Evolutionary conservation across 495 filamentous ascomycete species (phyloP).

Genomic region (Penicilliopsis zonata): DNA sequence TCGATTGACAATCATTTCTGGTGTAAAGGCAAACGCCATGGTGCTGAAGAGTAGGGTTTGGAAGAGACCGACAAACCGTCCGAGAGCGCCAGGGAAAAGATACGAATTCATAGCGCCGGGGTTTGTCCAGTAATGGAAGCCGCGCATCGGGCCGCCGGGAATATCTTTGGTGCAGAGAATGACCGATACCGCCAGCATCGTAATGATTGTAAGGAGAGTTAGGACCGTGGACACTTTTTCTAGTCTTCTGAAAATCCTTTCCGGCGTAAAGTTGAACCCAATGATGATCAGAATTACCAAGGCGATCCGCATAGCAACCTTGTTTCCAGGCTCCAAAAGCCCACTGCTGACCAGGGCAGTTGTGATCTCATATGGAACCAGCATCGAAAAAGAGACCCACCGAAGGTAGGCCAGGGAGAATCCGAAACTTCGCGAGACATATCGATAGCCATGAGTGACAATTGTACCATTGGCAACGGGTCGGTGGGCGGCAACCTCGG

Average conservation of each 20-base stretch:
- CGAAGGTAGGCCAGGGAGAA: slow-evolving; percentile 48
- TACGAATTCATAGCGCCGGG: slow-evolving; percentile 62
- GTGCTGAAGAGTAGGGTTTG: slow-evolving; percentile 46
- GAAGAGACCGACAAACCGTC: slow-evolving; percentile 58
- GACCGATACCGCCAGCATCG: slow-evolving; percentile 54
- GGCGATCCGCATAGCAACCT: slow-evolving; percentile 56
- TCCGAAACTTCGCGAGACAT: slow-evolving; percentile 36
- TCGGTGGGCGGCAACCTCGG: slow-evolving; percentile 51
- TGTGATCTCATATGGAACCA: slow-evolving; percentile 63
- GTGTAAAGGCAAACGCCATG: slow-evolving; percentile 42
- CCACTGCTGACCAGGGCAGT: slow-evolving; percentile 73
- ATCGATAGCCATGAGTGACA: slow-evolving; percentile 40
- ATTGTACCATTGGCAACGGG: slow-evolving; percentile 44
- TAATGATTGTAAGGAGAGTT: slow-evolving; percentile 69
- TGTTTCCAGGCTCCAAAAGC: slow-evolving; percentile 54
- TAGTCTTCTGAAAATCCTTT: slow-evolving; percentile 66
- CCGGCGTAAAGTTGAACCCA: slow-evolving; percentile 65
- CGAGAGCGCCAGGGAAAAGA: slow-evolving; percentile 45
- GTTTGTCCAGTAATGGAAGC: slow-evolving; percentile 64
- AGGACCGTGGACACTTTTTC: slow-evolving; percentile 68
- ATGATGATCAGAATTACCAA: slow-evolving; percentile 60
- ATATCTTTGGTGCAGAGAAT: slow-evolving; percentile 60
- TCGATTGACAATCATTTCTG: slow-evolving; percentile 41
- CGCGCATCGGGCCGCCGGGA: slow-evolving; percentile 50
- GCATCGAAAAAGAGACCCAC: slow-evolving; percentile 51